Percentiles rank a stretch among this genome's conserved stretches.
Evolutionary conservation across 345 rosid species (phyloP).

Genomic region (Citrus cavaleriei): DNA sequence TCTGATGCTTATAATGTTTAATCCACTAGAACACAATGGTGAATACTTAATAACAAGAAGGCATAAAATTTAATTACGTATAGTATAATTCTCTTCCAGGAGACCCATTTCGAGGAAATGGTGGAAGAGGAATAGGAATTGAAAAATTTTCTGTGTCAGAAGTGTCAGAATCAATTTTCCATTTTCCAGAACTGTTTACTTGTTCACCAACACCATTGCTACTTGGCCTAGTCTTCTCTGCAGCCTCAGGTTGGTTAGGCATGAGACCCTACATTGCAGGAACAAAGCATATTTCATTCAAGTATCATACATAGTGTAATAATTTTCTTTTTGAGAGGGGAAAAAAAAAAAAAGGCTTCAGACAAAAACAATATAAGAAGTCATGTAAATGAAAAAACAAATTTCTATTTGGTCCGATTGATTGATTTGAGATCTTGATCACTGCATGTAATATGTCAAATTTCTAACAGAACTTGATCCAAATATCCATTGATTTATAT

Average conservation of each 20-base stretch:
- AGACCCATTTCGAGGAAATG: constrained; percentile 34
- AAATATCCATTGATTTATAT: not conserved
- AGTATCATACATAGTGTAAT: not conserved
- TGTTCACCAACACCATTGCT: constrained; percentile 17
- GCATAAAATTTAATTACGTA: constrained; percentile 32
- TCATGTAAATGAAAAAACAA: not conserved
- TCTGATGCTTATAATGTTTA: not conserved
- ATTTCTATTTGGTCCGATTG: not conserved
- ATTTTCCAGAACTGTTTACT: constrained; percentile 23
- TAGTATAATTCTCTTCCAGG: constrained; percentile 60
- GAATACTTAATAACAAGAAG: not conserved
- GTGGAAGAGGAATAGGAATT: constrained; percentile 63
- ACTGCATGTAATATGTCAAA: not conserved
- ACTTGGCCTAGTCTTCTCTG: constrained; percentile 23
- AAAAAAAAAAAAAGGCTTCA: not conserved
- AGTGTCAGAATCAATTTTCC: constrained; percentile 29
- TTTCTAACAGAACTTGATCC: not conserved
- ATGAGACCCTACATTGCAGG: constrained; percentile 19
- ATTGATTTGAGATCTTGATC: not conserved
- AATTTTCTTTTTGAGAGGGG: too few relatives aligned
- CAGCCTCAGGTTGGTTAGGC: constrained; percentile 34
- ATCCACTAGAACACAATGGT: not conserved
- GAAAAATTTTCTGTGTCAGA: constrained; percentile 18
- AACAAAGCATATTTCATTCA: not conserved
- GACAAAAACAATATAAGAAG: not conserved